Percentiles rank a stretch among this genome's conserved stretches.
These are phyloP conservation scores for Gentiana macrophylla DNA, from an alignment of 257 asterid genomes.

Conservation along the genomic window DNA sequence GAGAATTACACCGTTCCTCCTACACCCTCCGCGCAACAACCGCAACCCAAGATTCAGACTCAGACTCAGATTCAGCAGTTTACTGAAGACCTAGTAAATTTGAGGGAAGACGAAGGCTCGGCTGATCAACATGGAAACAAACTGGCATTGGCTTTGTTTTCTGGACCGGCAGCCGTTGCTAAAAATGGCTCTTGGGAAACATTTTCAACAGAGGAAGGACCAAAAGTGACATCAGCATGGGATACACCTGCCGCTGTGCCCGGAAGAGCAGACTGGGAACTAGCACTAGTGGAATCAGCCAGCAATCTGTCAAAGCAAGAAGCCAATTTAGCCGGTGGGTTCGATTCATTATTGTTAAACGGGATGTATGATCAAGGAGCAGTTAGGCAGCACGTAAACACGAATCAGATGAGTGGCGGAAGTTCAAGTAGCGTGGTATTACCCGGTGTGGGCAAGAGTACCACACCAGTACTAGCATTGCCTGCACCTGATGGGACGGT, in stretches of 20 bases:
- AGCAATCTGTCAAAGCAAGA: slow-evolving; percentile 49
- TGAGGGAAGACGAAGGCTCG: slow-evolving; percentile 39
- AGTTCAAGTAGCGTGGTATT: slow-evolving; percentile 59
- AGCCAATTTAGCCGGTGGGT: slow-evolving; percentile 53
- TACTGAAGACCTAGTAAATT: slow-evolving; percentile 38
- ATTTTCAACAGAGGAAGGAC: slow-evolving; percentile 30
- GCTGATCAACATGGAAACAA: slow-evolving; percentile 45
- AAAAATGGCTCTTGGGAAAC: slow-evolving; percentile 33
- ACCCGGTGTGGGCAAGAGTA: slow-evolving; percentile 22
- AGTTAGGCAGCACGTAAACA: slow-evolving; percentile 37
- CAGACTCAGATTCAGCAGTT: slow-evolving; percentile 20
- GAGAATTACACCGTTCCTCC: slow-evolving; percentile 24
- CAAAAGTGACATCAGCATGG: slow-evolving; percentile 50
- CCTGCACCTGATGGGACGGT: slow-evolving; percentile 53
- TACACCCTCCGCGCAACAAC: slow-evolving; percentile 14
- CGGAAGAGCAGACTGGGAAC: slow-evolving; percentile 62
- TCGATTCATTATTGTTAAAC: slow-evolving; percentile 41
- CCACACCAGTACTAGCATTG: slow-evolving; percentile 37
- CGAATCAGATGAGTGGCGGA: slow-evolving; percentile 34
- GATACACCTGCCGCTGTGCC: slow-evolving; percentile 49
- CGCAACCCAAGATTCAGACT: slow-evolving; percentile 14
- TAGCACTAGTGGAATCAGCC: slow-evolving; percentile 45
- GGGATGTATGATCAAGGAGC: slow-evolving; percentile 74
- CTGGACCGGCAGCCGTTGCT: slow-evolving; percentile 18
- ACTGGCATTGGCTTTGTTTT: slow-evolving; percentile 44